phyloP scores from a whole-genome alignment of 805 yeast genomes.

The Starmerella ratchasimensis region DNA sequence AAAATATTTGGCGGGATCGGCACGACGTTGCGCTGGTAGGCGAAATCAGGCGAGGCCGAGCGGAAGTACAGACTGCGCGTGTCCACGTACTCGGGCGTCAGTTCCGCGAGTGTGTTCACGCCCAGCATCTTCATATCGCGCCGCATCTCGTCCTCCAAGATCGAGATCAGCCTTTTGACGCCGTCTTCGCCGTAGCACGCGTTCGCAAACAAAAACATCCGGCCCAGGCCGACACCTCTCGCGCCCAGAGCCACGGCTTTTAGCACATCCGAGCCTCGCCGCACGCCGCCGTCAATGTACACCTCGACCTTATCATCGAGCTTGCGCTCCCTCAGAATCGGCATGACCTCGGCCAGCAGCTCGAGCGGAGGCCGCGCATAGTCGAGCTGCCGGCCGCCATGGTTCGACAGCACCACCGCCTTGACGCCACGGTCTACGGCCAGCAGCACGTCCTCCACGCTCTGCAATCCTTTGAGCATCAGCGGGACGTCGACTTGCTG shows the following conservation, averaged over 20 bases:
- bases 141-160: conserved; percentile 53
- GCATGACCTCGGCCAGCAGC: conserved; percentile 56
- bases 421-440: conserved; percentile 61
- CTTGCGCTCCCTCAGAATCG: conserved; percentile 25
- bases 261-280: conserved; percentile 60
- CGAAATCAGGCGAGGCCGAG: conserved; percentile 10
- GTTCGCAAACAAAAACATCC: conserved; percentile 65
- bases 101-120: conserved; percentile 46
- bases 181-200: conserved; percentile 68
- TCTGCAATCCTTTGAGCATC: conserved; percentile 67
- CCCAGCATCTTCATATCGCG: conserved; percentile 73
- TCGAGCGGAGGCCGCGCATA: conserved; percentile 60
- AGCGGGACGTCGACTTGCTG: conserved; percentile 25
- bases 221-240: conserved; percentile 57
- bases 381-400: conserved; percentile 83
- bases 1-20: conserved; percentile 9
- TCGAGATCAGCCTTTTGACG: conserved; percentile 46
- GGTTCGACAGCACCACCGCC: conserved; percentile 73
- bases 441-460: conserved; percentile 58
- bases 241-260: conserved; percentile 71
- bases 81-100: conserved; percentile 52
- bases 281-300: conserved; percentile 62
- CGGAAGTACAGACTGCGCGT: conserved; percentile 30
- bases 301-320: conserved; percentile 40
- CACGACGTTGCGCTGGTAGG: conserved; percentile 12